phyloP scores from a whole-genome alignment of 352 stramenopile species.

The Phytophthora tentaculata region DNA sequence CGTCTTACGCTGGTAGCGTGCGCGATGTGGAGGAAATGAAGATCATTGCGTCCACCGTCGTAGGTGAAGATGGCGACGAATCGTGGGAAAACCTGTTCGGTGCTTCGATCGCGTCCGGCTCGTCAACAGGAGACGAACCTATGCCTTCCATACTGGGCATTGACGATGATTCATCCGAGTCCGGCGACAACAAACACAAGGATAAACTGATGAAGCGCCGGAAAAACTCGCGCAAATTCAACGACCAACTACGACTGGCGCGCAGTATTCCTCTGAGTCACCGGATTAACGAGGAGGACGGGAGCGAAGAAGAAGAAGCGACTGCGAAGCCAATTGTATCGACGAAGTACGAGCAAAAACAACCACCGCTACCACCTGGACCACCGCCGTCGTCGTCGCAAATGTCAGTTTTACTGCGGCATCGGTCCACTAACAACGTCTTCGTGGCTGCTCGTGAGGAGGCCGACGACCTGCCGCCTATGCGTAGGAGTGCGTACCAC shows the following conservation, averaged over 20 bases:
- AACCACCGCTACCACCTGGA: slow-evolving; percentile 34
- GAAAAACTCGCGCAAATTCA: slow-evolving; percentile 77
- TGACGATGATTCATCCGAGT: slow-evolving; percentile 37
- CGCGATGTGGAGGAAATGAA: slow-evolving; percentile 76
- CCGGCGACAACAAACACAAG: slow-evolving; percentile 37
- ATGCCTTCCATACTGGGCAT: slow-evolving; percentile 37
- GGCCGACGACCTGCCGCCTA: slow-evolving; percentile 28
- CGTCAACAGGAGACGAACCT: slow-evolving; percentile 22
- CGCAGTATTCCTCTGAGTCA: slow-evolving; percentile 58
- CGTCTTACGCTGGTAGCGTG: slow-evolving; percentile 42
- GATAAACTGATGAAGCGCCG: slow-evolving; percentile 58
- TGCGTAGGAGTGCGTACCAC: slow-evolving; percentile 21
- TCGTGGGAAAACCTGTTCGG: slow-evolving; percentile 81
- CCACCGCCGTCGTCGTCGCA: slow-evolving; percentile 32
- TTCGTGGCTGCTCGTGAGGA: slow-evolving; percentile 33
- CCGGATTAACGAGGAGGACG: slow-evolving; percentile 59
- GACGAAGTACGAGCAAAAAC: slow-evolving; percentile 21
- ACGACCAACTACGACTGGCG: slow-evolving; percentile 67
- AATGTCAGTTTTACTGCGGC: slow-evolving; percentile 32
- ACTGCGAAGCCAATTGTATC: slow-evolving; percentile 16
- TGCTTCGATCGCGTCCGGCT: slow-evolving; percentile 16
- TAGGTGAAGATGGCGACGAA: slow-evolving; percentile 48
- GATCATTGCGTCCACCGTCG: slow-evolving; percentile 55
- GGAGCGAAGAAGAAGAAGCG: slow-evolving; percentile 7
- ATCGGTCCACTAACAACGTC: slow-evolving; percentile 44